phyloP scores from a whole-genome alignment of 768 basidiomycete genomes.

The Amanita brunnescens region DNA sequence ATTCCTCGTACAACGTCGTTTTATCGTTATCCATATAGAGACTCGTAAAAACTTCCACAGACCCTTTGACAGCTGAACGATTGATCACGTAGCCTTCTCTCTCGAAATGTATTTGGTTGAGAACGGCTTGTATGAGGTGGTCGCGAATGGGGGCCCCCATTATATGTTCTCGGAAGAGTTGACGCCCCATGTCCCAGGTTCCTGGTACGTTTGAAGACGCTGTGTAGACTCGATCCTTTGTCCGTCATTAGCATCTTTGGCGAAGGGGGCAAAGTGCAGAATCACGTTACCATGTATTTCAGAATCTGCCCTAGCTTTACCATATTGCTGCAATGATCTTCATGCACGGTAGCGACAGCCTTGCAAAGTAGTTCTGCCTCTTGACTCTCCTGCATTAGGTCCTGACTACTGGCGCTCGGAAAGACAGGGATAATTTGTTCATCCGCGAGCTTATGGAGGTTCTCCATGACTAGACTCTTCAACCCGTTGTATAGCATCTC shows the following conservation, averaged over 20 bases:
- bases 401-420: slow-evolving; percentile 57
- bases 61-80: slow-evolving; percentile 84
- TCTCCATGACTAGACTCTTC: slow-evolving; percentile 65
- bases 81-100: slow-evolving; percentile 88
- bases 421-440: slow-evolving; percentile 76
- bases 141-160: slow-evolving; percentile 74
- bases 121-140: slow-evolving; percentile 72
- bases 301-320: slow-evolving; percentile 80
- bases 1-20: slow-evolving; percentile 66
- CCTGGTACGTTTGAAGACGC: slow-evolving; percentile 64
- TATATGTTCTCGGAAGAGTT: slow-evolving; percentile 78
- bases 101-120: slow-evolving; percentile 83
- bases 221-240: slow-evolving; percentile 86
- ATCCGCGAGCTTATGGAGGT: slow-evolving; percentile 72
- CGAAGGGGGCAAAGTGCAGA: background rate
- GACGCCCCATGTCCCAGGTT: slow-evolving; percentile 74
- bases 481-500: slow-evolving; percentile 84
- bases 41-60: slow-evolving; percentile 75
- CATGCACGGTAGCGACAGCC: slow-evolving; percentile 80
- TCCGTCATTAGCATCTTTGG: background rate
- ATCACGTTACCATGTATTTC: slow-evolving; percentile 82
- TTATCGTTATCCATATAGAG: slow-evolving; percentile 44
- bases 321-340: slow-evolving; percentile 89
- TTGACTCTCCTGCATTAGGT: slow-evolving; percentile 67
- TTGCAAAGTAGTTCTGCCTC: slow-evolving; percentile 84